phyloP scores from a whole-genome alignment of 345 rosid species.

The Nasturtium officinale region DNA sequence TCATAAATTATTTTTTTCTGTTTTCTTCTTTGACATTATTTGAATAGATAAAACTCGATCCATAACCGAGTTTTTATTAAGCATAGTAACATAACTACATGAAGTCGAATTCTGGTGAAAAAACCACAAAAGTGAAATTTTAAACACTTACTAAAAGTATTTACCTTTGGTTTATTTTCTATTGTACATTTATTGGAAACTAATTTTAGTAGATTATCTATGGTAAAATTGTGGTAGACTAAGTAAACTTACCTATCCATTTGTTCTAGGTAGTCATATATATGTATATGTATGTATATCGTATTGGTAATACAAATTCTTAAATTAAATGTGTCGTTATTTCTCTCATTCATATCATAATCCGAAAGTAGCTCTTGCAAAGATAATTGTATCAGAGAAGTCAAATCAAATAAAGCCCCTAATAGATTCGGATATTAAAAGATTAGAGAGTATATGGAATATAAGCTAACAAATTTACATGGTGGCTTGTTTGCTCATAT shows the following conservation, averaged over 20 bases:
- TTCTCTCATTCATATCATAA: not conserved
- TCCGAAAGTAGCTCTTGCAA: not conserved
- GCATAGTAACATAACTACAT: not conserved
- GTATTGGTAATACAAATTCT: not conserved
- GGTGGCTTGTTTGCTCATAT: conserved; percentile 21
- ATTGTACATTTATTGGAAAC: not conserved
- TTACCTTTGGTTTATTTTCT: not conserved
- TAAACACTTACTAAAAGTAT: not conserved
- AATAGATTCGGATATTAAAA: not conserved
- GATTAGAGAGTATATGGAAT: not conserved
- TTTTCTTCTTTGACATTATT: not conserved
- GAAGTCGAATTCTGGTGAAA: not conserved
- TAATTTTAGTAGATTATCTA: not conserved
- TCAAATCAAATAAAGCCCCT: not conserved
- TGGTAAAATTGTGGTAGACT: not conserved
- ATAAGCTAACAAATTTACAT: conserved; percentile 7
- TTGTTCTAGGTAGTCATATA: not conserved
- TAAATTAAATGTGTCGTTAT: not conserved
- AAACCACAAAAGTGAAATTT: not conserved
- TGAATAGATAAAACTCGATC: not conserved
- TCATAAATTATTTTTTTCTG: no score
- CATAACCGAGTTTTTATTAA: not conserved
- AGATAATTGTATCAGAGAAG: not conserved
- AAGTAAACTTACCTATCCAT: not conserved
- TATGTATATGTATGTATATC: no score